Percentiles rank a stretch among this genome's conserved stretches.
Conservation (phyloP, 495 filamentous ascomycete species). For the Aspergillus biplanus region DNA sequence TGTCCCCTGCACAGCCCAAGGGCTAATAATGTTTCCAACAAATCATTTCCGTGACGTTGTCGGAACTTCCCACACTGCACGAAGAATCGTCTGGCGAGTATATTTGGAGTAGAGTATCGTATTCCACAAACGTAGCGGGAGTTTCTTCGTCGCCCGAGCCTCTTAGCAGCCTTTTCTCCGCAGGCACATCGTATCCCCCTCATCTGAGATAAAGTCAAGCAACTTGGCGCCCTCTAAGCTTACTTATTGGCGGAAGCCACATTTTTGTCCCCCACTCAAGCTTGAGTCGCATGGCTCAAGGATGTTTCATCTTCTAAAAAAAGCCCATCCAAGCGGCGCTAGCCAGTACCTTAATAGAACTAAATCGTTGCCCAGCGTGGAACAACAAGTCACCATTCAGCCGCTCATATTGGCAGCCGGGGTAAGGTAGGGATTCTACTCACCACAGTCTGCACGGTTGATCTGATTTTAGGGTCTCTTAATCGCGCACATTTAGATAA, state of each 20-base stretch:
- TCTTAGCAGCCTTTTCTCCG: not conserved
- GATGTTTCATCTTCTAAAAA: constrained; percentile 7
- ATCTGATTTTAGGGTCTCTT: not conserved
- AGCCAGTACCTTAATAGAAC: not conserved
- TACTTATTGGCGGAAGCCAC: not conserved
- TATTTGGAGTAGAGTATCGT: not conserved
- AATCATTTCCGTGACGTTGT: not conserved
- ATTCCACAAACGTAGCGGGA: not conserved
- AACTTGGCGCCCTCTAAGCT: not conserved
- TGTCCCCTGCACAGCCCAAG: not conserved
- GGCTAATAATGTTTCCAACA: not conserved
- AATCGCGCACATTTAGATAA: not conserved
- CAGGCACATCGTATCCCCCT: not conserved
- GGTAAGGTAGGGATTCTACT: not conserved
- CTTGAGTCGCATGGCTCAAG: not conserved
- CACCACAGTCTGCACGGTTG: not conserved
- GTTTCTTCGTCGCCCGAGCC: not conserved
- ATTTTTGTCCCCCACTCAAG: not conserved
- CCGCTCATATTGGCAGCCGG: not conserved
- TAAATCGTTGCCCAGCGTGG: not conserved
- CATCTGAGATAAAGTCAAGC: not conserved
- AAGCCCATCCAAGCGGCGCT: not conserved
- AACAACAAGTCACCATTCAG: not conserved
- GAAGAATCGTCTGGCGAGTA: not conserved
- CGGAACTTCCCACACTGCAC: not conserved